These are phyloP conservation scores for Prunus mume DNA, from an alignment of 306 rosid species.

Conservation along the genomic window DNA sequence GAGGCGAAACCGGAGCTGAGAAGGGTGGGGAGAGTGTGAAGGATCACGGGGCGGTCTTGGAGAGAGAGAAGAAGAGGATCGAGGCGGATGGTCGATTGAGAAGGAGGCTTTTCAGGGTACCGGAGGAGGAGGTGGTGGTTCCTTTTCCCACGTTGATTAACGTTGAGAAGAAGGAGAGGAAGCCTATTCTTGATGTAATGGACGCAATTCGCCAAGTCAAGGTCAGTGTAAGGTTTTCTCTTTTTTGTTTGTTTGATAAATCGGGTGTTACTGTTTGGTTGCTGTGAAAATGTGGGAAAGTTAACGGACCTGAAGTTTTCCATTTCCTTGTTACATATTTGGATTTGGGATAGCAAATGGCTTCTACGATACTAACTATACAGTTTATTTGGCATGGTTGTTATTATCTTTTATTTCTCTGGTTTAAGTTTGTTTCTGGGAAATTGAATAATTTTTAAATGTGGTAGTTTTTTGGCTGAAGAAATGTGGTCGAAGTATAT, in stretches of 20 bases:
- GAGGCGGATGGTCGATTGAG: slow-evolving; percentile 40
- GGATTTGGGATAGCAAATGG: neutral
- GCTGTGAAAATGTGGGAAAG: neutral
- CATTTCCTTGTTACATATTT: neutral
- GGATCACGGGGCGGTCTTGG: slow-evolving; percentile 28
- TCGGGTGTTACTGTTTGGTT: slow-evolving; percentile 4
- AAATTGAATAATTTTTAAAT: neutral
- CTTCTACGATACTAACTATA: neutral
- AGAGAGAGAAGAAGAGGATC: slow-evolving; percentile 49
- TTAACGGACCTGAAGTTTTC: neutral
- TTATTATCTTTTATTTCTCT: neutral
- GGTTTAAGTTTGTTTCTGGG: neutral
- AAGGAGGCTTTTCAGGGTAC: slow-evolving; percentile 39
- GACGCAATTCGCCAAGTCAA: slow-evolving; percentile 86
- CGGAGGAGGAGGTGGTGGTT: slow-evolving; percentile 54
- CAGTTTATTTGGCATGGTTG: neutral
- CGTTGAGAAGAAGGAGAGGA: slow-evolving; percentile 67
- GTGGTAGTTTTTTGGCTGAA: neutral
- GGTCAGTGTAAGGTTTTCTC: slow-evolving; percentile 43
- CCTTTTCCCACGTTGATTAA: slow-evolving; percentile 72
- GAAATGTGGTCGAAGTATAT: neutral
- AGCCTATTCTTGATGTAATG: slow-evolving; percentile 57
- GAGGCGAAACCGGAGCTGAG: neutral
- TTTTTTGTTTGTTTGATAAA: neutral
- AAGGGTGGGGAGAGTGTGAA: slow-evolving; percentile 4